Evolutionary conservation across 2,329 filamentous ascomycete genomes (phyloP), one percentile per base, ranked within the genome.

Genomic region (Rhynchosporium secalis): DNA sequence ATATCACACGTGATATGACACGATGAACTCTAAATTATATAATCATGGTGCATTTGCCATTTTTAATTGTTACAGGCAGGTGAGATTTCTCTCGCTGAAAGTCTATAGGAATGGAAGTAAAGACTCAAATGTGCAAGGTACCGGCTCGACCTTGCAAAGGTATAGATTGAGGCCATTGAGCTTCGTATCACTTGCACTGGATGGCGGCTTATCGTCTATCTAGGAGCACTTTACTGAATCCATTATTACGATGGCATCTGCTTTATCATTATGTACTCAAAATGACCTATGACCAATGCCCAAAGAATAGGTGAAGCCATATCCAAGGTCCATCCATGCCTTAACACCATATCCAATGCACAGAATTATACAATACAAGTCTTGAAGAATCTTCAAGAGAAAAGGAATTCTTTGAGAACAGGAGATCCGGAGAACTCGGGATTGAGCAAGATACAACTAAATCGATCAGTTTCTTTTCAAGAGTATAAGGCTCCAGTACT

Each of bases 341-440:
- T 33, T 40, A 58, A 63, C 52, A 31, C 54, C 62, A 15, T 61
- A 56, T 60, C 31, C 57, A 58, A 57, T 57, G 46, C 57, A 48
- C 51, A 49, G 41, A n/a, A 15, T 41, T 9, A 10, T 49, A 52
- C 26, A 45, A 38, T 57, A 46, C 45, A 56, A 36, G 12, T 45
- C 20, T 4, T 28, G 28, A 46, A 51, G 45, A 48, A 54, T 58
- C 26, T 66, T 69, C 58, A 73, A 40, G 69, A 70, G 59, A 72
- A 74, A 56, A 97, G 81, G 73, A 97, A 97, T 62, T 96, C 92
- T 74, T 95, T 96, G 48, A 96, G 81, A 1, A 96, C 86, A 0
- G 92, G 91, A n/a, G 91, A 95, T 10, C 90, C 90, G 40, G 92
- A 91, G 73, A 97, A 97, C 75, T 97, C 92, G 0, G 94, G 94